Base-by-base conservation (phyloP, 2,329 filamentous ascomycete species). In the Aspergillus hiratsukae region DNA sequence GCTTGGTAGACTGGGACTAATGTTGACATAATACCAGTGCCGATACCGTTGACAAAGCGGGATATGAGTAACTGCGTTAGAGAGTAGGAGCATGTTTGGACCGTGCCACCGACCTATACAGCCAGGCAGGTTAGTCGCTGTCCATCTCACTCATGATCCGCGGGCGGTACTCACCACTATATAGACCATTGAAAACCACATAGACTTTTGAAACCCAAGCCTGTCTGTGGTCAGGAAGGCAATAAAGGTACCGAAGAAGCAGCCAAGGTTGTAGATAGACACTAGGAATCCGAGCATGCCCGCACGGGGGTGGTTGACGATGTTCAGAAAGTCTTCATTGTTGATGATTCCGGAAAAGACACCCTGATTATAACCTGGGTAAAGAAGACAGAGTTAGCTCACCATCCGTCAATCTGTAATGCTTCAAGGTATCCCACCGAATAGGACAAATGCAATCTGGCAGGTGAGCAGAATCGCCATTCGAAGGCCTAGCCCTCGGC, bases 41-140 rank as follows among this genome's bases (percentile, higher is more conserved):
- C 79, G 55, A 82, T 72, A 4, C 79, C 80, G 3, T 78, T 79
- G 31, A 82, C 72, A 51, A 78, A 75, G 23, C 80, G 74, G 17
- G 78, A 78, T 23, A 80, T 71, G 37, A 75, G 69, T 29, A 75
- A 53, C 25, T 75, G 72, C 2, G 67, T 59, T 8, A 63, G 58
- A 9, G 66, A 66, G 53, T 63, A 73, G 3, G 70, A 60, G 41
- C 66, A 65, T n/a, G 69, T 67, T 60, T 75, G 73, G 43, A 73
- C 57, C n/a, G 63, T 66, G 17, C 70, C 72, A n/a, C 72, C 73
- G 40, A 73, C 59, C 68, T 69, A 53, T 27, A 29, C 35, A 48
- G 52, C 52, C 57, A 58, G 23, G 28, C 14, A 49, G 31, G 29
- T 55, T 50, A 53, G 46, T 49, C 25, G 49, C 23, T 28, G 50